Conservation (phyloP, 163 green algal species). For the Chlamydomonas reinhardtii region DNA sequence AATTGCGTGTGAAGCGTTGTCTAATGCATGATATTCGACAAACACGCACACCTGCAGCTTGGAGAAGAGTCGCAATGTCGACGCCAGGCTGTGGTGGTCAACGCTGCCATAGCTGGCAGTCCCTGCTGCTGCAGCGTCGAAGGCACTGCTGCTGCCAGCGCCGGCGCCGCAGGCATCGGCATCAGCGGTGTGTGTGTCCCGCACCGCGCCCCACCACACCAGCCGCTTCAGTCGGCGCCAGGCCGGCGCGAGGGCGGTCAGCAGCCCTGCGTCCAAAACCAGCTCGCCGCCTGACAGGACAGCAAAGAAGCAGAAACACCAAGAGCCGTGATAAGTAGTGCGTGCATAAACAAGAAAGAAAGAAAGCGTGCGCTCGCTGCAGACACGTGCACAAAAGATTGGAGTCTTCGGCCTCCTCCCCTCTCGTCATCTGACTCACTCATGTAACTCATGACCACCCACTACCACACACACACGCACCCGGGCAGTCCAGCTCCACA, state of each 20-base stretch:
- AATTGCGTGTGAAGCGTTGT: no score
- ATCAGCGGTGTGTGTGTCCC: background rate
- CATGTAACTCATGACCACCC: no score
- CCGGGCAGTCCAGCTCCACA: background rate
- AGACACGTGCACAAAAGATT: no score
- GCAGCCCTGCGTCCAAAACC: constrained; percentile 8
- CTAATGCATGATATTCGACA: no score
- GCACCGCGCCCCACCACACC: constrained; percentile 5
- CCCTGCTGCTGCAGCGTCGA: background rate
- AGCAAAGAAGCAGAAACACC: no score
- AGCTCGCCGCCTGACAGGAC: constrained; percentile 17
- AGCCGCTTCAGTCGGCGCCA: constrained; percentile 5
- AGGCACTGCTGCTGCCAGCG: no score
- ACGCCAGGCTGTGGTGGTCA: background rate
- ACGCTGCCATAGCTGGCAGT: background rate
- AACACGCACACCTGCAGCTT: background rate
- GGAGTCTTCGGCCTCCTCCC: no score
- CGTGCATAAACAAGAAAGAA: no score
- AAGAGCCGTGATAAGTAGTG: no score
- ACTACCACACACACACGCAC: background rate
- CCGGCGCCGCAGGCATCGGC: background rate
- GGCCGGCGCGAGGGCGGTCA: background rate
- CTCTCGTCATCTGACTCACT: no score
- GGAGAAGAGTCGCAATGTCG: background rate
- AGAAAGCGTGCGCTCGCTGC: no score